These are phyloP conservation scores for Colletotrichum limetticola DNA, from an alignment of 2,329 filamentous ascomycete species.

Conservation along the genomic window DNA sequence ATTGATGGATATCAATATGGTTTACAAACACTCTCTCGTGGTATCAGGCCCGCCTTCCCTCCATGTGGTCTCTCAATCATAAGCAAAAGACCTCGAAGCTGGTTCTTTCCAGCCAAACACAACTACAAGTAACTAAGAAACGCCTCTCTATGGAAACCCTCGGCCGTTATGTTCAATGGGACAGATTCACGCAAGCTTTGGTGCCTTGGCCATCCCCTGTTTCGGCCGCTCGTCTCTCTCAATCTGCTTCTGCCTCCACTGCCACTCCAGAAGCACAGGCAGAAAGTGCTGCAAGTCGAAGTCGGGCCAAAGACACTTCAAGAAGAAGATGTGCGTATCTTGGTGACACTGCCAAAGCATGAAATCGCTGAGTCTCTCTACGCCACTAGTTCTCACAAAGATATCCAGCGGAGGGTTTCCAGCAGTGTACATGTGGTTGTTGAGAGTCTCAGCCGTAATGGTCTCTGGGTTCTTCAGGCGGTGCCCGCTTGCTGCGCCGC, in stretches of 20 bases:
- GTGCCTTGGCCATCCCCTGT: constrained; percentile 41
- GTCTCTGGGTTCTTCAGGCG: constrained; percentile 76
- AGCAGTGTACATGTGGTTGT: constrained; percentile 88
- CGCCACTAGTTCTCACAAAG: constrained; percentile 91
- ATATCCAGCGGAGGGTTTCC: constrained; percentile 89
- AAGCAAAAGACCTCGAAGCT: not conserved
- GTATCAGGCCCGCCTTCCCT: constrained; percentile 22
- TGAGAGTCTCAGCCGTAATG: constrained; percentile 85
- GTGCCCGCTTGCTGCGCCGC: constrained; percentile 14
- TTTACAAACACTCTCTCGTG: constrained; percentile 20
- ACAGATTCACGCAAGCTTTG: constrained; percentile 23
- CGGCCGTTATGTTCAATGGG: not conserved
- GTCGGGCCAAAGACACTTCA: constrained; percentile 94
- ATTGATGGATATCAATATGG: constrained; percentile 29
- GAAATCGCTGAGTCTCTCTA: constrained; percentile 93
- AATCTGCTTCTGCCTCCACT: constrained; percentile 71
- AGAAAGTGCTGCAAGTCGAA: constrained; percentile 95
- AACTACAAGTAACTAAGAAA: not conserved
- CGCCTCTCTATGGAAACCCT: not conserved
- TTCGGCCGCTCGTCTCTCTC: constrained; percentile 60
- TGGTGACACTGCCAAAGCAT: constrained; percentile 99
- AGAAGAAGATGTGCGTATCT: constrained; percentile 90
- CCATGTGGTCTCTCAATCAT: not conserved
- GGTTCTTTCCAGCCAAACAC: not conserved
- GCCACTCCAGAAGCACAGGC: constrained; percentile 93